These are phyloP conservation scores for Arxiozyma heterogenica DNA, from an alignment of 1,139 yeast genomes.

Conservation along the genomic window DNA sequence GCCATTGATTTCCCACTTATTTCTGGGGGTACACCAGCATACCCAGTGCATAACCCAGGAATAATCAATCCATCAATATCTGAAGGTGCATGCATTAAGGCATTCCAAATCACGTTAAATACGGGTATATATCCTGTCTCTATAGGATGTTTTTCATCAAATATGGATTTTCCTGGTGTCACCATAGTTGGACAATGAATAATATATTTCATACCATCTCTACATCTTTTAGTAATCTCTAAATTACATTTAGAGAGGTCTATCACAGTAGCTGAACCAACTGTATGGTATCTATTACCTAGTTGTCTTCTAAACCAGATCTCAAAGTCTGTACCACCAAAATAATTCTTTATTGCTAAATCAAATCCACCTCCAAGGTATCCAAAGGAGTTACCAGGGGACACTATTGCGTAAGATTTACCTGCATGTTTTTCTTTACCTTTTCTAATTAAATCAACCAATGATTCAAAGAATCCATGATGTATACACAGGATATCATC, in stretches of 20 bases:
- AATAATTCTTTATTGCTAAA: slow-evolving; percentile 33
- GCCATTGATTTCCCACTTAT: slow-evolving; percentile 30
- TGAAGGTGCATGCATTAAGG: slow-evolving; percentile 24
- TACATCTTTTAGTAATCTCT: slow-evolving; percentile 6
- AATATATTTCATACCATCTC: slow-evolving; percentile 29
- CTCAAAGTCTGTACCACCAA: slow-evolving; percentile 25
- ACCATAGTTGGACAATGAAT: slow-evolving; percentile 44
- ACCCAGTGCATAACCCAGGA: slow-evolving; percentile 47
- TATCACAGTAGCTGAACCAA: slow-evolving; percentile 21
- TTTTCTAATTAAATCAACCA: slow-evolving; percentile 7
- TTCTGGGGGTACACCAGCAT: slow-evolving; percentile 36
- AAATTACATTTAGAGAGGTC: slow-evolving; percentile 13
- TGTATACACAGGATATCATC: slow-evolving; percentile 9
- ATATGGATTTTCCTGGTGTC: slow-evolving; percentile 32
- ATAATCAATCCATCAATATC: slow-evolving; percentile 33
- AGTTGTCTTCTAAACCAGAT: slow-evolving; percentile 24
- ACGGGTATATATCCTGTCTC: slow-evolving; percentile 28
- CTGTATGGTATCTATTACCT: slow-evolving; percentile 22
- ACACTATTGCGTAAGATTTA: slow-evolving; percentile 31
- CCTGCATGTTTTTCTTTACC: not conserved
- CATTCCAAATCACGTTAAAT: slow-evolving; percentile 42
- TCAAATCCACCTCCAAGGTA: slow-evolving; percentile 47
- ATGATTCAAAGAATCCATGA: slow-evolving; percentile 12
- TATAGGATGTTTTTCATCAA: slow-evolving; percentile 9
- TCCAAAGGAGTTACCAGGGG: slow-evolving; percentile 49